Evolutionary conservation across 2,329 filamentous ascomycete genomes (phyloP).

Genomic region (Fusarium burgessii): DNA sequence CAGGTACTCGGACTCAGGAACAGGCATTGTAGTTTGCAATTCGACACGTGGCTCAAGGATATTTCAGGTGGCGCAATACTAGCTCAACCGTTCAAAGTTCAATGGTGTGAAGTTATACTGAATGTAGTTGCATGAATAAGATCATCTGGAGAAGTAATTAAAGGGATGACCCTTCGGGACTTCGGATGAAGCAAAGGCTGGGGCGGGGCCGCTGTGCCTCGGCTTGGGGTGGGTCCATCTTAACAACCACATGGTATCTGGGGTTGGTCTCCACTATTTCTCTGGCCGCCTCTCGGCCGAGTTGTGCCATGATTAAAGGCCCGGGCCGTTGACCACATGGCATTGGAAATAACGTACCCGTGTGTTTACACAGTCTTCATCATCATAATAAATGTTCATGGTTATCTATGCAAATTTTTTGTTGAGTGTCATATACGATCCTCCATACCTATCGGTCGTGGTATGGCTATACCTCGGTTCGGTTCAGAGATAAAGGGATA

Average conservation of each 20-base stretch:
- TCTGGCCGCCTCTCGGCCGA: conserved; percentile 37
- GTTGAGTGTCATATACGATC: not conserved
- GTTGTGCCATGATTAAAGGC: conserved; percentile 13
- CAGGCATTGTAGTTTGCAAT: conserved; percentile 64
- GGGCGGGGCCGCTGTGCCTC: conserved; percentile 24
- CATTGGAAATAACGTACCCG: not conserved
- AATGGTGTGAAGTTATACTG: not conserved
- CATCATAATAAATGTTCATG: not conserved
- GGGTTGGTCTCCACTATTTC: conserved; percentile 22
- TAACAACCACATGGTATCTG: conserved; percentile 17
- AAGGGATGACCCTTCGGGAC: not conserved
- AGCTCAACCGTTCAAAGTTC: no score
- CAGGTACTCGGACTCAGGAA: conserved; percentile 80
- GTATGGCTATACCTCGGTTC: not conserved
- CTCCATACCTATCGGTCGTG: not conserved
- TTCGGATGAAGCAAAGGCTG: conserved; percentile 1
- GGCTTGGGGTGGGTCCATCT: conserved; percentile 32
- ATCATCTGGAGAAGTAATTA: not conserved
- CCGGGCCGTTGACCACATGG: conserved; percentile 14
- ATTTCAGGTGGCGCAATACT: not conserved
- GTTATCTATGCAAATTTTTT: not conserved
- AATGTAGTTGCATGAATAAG: not conserved
- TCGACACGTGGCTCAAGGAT: not conserved
- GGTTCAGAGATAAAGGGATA: not conserved
- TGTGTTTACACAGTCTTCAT: no score